Base-by-base conservation (phyloP, 75 land plant species). In the Isoetes taiwanensis region DNA sequence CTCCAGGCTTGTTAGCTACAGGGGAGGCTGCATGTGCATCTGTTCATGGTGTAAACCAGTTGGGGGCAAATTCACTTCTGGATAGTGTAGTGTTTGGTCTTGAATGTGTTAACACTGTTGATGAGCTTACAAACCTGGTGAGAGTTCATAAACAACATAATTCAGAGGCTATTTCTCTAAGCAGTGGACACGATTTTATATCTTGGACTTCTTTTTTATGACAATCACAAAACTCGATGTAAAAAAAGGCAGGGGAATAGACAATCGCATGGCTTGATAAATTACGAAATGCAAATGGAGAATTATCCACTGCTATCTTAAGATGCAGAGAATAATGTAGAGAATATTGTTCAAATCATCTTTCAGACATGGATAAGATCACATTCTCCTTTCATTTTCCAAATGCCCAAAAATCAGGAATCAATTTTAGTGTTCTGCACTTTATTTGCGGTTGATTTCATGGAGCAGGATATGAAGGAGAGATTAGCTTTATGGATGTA, bases 21-120 rank as follows among this genome's bases (percentile, higher is more conserved):
- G 99, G 99, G 1, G 99, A 88, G 72, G 84, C 90, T 34, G 90
- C 96, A 32, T 94, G 90, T 72, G 99, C 99, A 35, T 94, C 99
- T n/a, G 99, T 88, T 48, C 99, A 94, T 76, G 99, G 99, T 38
- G 99, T 96, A 41, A 94, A 94, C 55, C 76, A 96, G 31, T 80
- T 94, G 42, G 99, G 99, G 56, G 99, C 99, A 41, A 94, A 94
- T 68, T 94, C 99, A 21, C 81, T 94, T 54, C 83, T 88, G 40
- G 99, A 94, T 58, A 94, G 87, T 72, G 99, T 94, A 50, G 86
- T 94, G 24, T 94, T 94, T 70, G 99, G 99, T 19, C 76, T 95
- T 43, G 99, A 95, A 54, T 89, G 99, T 75, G 96, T 90, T 27
- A 94, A 89, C 61, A 76, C 80, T 57, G 82, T 94, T 59, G 86